phyloP scores from a whole-genome alignment of 495 filamentous ascomycete species.

The Trichocladium antarcticum region DNA sequence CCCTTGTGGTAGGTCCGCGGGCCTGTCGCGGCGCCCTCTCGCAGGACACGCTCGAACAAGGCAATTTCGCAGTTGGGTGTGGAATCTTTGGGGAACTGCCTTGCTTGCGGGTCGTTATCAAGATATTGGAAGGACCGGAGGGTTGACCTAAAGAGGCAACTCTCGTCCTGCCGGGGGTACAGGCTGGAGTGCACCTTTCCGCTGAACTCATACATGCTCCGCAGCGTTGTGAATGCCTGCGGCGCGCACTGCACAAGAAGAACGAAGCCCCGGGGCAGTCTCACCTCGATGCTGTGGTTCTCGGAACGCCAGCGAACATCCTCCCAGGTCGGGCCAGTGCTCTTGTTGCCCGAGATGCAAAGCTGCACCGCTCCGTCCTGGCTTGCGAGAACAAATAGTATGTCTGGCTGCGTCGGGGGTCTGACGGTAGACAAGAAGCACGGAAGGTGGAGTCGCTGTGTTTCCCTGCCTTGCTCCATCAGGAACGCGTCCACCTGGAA shows the following conservation, averaged over 20 bases:
- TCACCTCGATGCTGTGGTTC: slow-evolving; percentile 48
- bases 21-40: slow-evolving; percentile 54
- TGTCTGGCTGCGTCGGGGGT: slow-evolving; percentile 51
- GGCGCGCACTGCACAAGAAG: slow-evolving; percentile 58
- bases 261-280: slow-evolving; percentile 56
- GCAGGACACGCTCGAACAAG: slow-evolving; percentile 57
- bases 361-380: slow-evolving; percentile 67
- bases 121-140: slow-evolving; percentile 64
- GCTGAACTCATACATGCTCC: slow-evolving; percentile 72
- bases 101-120: slow-evolving; percentile 51
- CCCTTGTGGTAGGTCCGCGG: slow-evolving; percentile 59
- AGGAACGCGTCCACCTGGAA: slow-evolving; percentile 60
- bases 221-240: slow-evolving; percentile 61
- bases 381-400: slow-evolving; percentile 59
- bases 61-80: slow-evolving; percentile 54
- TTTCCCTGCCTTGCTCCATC: slow-evolving; percentile 54
- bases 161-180: slow-evolving; percentile 54
- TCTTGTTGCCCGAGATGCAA: slow-evolving; percentile 56
- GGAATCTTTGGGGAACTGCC: slow-evolving; percentile 63
- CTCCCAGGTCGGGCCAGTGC: slow-evolving; percentile 62
- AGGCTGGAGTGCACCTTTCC: slow-evolving; percentile 58
- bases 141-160: slow-evolving; percentile 49
- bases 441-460: slow-evolving; percentile 52
- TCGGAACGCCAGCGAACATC: slow-evolving; percentile 66
- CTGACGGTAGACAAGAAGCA: slow-evolving; percentile 64